Base-by-base conservation (phyloP, 495 filamentous ascomycete genomes). In the Aspergillus cavernicola region DNA sequence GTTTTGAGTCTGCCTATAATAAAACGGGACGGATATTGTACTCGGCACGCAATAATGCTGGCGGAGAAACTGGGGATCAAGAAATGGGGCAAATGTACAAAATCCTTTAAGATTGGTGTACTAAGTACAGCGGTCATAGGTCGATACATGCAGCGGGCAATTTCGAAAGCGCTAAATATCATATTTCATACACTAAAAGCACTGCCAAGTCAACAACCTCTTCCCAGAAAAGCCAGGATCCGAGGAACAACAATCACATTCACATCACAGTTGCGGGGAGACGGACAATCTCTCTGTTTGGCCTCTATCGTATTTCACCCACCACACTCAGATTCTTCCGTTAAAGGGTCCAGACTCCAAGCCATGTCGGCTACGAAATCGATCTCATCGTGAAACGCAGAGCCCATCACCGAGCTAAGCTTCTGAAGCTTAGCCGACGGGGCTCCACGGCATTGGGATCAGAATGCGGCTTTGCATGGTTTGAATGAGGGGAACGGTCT, bases 401-500 rank as follows among this genome's bases (percentile, higher is more conserved):
- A 28, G n/a, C 32, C 12, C 42, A 23, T 23, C 12, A 4, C 29
- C 44, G 24, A 24, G n/a, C 28, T 32, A 24, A 32, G 22, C 18
- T 12, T 6, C 11, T 7, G 37, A 53, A 18, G 15, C 53, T 60
- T 73, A 95, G 55, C 87, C 86, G 45, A 97, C 90, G 6, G 93
- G 91, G 58, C 88, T 92, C 93, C 93, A 98, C 7, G 90, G 86
- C 87, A 96, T 89, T 4, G 95, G 90, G 50, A 97, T 86, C 63
- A 98, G 67, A 63, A 98, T 91, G 65, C 87, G 78, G 66, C 88
- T 93, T 79, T 92, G 88, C 93, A 98, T 98, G 50, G 74, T 85
- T 78, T 95, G 90, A 64, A 98, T 98, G 46, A 98, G 77, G 16
- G 93, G 93, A 35, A 98, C 95, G 1, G 93, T 98, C 80, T 95